These are phyloP conservation scores for Gnaphalium uliginosum DNA, from an alignment of 129 eudicot species.

Conservation along the genomic window DNA sequence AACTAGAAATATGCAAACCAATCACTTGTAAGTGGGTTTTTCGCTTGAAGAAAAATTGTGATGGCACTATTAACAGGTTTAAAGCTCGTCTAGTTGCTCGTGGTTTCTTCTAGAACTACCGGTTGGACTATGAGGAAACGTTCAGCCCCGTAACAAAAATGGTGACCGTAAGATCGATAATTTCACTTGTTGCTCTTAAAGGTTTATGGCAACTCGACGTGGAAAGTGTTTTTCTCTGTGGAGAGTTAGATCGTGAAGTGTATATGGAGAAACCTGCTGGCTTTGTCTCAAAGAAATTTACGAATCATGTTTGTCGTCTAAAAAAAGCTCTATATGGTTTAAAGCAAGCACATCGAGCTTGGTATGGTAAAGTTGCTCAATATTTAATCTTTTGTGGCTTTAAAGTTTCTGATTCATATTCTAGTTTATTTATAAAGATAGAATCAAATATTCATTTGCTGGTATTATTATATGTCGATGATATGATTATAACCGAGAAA, in stretches of 20 bases:
- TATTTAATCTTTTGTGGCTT: slow-evolving; percentile 16
- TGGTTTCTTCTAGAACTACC: not conserved
- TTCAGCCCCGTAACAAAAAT: slow-evolving; percentile 6
- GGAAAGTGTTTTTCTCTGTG: not conserved
- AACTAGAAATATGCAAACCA: not conserved
- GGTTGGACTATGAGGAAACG: slow-evolving; percentile 6
- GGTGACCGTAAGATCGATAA: not conserved
- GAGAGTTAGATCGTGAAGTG: slow-evolving; percentile 11
- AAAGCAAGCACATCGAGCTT: slow-evolving; percentile 13
- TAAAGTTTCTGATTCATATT: slow-evolving; percentile 9
- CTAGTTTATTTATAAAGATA: slow-evolving; percentile 6
- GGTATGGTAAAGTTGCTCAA: slow-evolving; percentile 19
- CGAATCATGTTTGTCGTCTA: not conserved
- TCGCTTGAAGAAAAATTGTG: not conserved
- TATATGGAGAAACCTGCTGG: slow-evolving; percentile 2
- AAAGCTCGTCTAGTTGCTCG: not conserved
- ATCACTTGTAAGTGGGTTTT: slow-evolving; percentile 14
- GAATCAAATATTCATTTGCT: not conserved
- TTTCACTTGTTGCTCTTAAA: slow-evolving; percentile 13
- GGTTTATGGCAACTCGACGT: not conserved
- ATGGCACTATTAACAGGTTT: not conserved
- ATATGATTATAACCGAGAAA: not conserved
- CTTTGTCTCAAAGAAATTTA: not conserved
- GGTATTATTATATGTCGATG: not conserved
- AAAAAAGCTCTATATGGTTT: slow-evolving; percentile 20